Base-by-base conservation (phyloP, 169 alveolate species). In the Prorocentrum cordatum region DNA sequence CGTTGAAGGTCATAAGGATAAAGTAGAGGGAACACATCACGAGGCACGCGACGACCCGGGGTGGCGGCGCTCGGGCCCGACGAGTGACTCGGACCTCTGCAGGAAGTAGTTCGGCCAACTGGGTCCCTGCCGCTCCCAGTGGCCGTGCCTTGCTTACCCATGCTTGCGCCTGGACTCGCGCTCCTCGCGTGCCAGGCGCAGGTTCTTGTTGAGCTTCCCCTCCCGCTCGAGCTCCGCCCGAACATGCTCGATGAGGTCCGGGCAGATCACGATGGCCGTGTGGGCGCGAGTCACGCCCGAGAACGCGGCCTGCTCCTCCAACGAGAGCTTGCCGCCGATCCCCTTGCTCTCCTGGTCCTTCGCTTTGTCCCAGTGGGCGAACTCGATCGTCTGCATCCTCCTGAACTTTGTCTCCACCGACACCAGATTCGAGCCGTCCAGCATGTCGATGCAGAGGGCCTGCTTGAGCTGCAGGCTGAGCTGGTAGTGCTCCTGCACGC, bases 361-460 rank as follows among this genome's bases (percentile, higher is more conserved):
- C 5, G 61, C 54, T 1, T 42, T 1, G 20, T 68, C 62, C 3
- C 16, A 1, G 29, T 68, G 36, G 4, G 80, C 31, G 42, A 29
- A 68, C 36, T 68, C 80, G 24, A 68, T 68, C n/a, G 80, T 68
- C 36, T 68, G 80, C 36, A 68, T 1, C 12, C 80, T n/a, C 12
- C 80, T 20, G 62, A 68, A 39, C 61, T 36, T 38, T 35, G 36
- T 38, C 24, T 68, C 80, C n/a, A 68, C 36, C 24, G 22, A 68
- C 16, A 22, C 31, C 61, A 36, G 35, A n/a, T 68, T 68, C 61
- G 33, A 38, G 2, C 35, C 61, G 50, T 68, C 80, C 47, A 68
- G 62, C 36, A 36, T 58, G 45, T 68, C 80, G 5, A 39, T 36
- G 38, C 36, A 38, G 1, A 39, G 33, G 10, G 80, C 80, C 6